Percentiles rank a stretch among this genome's conserved stretches.
Conservation (phyloP, 2,329 filamentous ascomycete genomes). For the Penicillium hesseltinei region DNA sequence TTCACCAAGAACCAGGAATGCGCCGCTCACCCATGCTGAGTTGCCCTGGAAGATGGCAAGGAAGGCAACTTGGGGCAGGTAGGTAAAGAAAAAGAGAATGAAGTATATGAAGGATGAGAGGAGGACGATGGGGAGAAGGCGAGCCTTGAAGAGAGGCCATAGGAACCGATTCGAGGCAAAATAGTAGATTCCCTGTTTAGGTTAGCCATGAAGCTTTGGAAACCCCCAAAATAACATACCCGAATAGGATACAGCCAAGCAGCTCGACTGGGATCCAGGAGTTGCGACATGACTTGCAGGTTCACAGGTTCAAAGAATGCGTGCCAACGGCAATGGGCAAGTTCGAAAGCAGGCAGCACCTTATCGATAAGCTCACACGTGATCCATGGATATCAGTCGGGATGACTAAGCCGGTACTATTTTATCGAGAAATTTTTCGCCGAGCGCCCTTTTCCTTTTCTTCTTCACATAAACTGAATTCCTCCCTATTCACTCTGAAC, state of each 20-base stretch:
- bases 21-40: constrained; percentile 85
- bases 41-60: constrained; percentile 83
- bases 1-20: constrained; percentile 75
- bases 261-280: constrained; percentile 32
- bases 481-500: constrained; percentile 51
- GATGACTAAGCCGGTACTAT: constrained; percentile 20
- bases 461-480: constrained; percentile 42
- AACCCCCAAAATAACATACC: constrained; percentile 31
- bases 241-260: constrained; percentile 51
- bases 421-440: constrained; percentile 19
- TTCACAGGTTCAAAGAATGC: neutral
- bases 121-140: constrained; percentile 75
- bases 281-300: constrained; percentile 14
- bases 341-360: constrained; percentile 12
- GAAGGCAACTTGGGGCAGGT: constrained; percentile 84
- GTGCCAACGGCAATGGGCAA: neutral
- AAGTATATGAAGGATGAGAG: constrained; percentile 79
- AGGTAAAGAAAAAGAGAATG: constrained; percentile 84
- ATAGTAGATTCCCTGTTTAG: constrained; percentile 69
- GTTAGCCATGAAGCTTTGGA: constrained; percentile 6
- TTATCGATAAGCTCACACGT: constrained; percentile 39
- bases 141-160: constrained; percentile 74
- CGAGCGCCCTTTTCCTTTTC: constrained; percentile 29
- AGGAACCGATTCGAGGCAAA: constrained; percentile 75
- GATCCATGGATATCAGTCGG: neutral